Base-by-base conservation (phyloP, 441 rosid species). In the Populus hybrid region DNA sequence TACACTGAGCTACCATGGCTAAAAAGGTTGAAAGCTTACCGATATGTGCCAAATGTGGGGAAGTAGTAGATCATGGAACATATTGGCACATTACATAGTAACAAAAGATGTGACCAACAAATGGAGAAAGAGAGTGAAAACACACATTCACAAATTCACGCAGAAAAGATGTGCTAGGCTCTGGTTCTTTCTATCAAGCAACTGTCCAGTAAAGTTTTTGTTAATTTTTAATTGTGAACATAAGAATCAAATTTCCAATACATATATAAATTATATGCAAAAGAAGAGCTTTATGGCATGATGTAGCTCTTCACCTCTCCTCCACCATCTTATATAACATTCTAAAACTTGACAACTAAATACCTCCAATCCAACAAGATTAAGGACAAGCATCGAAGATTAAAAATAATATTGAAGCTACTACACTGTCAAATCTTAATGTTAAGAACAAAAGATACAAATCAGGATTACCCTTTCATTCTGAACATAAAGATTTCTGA, bases 401-500 rank as follows among this genome's bases (percentile, higher is more conserved):
- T 34, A n/a, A 28, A 69, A 34, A 69, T 26, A 71, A 73, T 40
- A 69, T 10, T 42, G 59, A 78, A 73, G 72, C 72, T 63, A 66
- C 76, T 23, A 23, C 26, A 36, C n/a, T 26, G 50, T 30, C 5
- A 20, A 18, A 54, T 30, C 35, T 30, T 82, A 35, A 28, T 36
- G 54, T 59, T 36, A 69, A 21, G 72, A 16, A 68, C 11, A 36
- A 57, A 20, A 75, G 36, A 38, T 10, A 61, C 20, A 66, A 77
- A 65, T 68, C 10, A 67, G 69, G 75, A 74, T 87, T 94, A 94
- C 97, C 94, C 99, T 91, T 90, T 96, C 98, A 85, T 96, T 96
- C 88, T 93, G 95, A 72, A 94, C 90, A 83, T 92, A 96, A 54
- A 96, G 96, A 83, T 93, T 94, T 77, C 88, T 85, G 72, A 96